Evolutionary conservation across 2,329 filamentous ascomycete species (phyloP).

Genomic region (Penicillium glabrum): DNA sequence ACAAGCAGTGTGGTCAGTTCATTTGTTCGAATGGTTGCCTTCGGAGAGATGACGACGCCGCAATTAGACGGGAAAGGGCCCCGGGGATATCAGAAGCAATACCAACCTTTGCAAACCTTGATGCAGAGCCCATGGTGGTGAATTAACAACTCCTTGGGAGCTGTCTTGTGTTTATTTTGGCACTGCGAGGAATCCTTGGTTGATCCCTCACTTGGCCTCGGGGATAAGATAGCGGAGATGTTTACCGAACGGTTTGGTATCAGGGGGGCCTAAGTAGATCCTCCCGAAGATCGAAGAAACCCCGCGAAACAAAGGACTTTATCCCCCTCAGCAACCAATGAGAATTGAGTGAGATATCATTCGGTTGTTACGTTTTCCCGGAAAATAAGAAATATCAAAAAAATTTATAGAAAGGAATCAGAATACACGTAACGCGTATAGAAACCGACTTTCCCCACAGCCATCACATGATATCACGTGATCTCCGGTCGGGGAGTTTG

Average conservation of each 20-base stretch:
- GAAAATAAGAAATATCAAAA: not conserved
- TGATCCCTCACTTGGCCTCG: not conserved
- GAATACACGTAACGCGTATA: not conserved
- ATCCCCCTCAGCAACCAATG: not conserved
- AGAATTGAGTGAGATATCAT: not conserved
- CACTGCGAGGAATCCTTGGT: not conserved
- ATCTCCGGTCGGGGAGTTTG: conserved; percentile 17
- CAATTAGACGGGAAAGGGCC: not conserved
- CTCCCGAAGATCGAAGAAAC: conserved; percentile 1
- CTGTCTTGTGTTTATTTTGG: not conserved
- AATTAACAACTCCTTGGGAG: not conserved
- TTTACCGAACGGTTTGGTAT: not conserved
- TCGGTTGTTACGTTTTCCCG: not conserved
- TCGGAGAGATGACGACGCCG: not conserved
- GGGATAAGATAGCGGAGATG: conserved; percentile 3
- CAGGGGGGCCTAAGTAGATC: not conserved
- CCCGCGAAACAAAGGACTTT: not conserved
- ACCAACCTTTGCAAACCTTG: conserved; percentile 32
- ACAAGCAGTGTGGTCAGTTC: not conserved
- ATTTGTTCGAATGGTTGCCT: not conserved
- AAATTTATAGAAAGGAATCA: not conserved
- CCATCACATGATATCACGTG: conserved; percentile 18
- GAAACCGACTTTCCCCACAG: not conserved
- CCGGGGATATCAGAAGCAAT: not conserved
- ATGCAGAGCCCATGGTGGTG: conserved; percentile 29